Evolutionary conservation across 2,329 filamentous ascomycete species (phyloP).

Genomic region (Aspergillus quadricinctus): DNA sequence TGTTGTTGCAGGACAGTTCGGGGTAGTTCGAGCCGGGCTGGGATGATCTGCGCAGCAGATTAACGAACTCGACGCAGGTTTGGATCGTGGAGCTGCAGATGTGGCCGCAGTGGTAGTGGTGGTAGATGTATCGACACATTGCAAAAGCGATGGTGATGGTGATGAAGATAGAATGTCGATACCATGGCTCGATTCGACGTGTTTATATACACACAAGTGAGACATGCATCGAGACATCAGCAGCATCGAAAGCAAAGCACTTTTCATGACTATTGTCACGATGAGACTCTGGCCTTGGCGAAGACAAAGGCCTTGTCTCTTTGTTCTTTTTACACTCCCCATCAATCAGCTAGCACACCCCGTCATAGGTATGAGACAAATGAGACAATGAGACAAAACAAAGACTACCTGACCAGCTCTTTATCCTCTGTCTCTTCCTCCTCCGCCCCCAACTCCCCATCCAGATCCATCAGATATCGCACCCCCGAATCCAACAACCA

Average conservation of each 20-base stretch:
- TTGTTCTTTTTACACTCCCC: not conserved
- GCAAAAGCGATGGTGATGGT: not conserved
- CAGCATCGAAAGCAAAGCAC: not conserved
- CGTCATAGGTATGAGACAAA: not conserved
- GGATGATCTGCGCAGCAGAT: conserved; percentile 12
- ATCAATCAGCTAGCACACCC: not conserved
- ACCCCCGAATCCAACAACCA: conserved; percentile 35
- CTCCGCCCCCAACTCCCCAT: conserved; percentile 1
- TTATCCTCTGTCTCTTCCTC: not conserved
- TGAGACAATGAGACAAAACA: too few relatives aligned
- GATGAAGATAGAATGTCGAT: not conserved
- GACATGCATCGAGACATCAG: not conserved
- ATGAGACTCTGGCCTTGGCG: not conserved
- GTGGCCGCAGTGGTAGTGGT: conserved; percentile 27
- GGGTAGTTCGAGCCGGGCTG: not conserved
- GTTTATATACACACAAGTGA: not conserved
- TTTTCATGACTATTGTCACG: not conserved
- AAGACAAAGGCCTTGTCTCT: not conserved
- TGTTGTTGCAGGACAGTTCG: conserved; percentile 1
- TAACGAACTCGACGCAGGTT: conserved; percentile 20
- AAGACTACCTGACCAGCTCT: not conserved
- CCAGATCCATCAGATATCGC: conserved; percentile 24
- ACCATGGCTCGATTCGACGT: not conserved
- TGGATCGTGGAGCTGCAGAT: conserved; percentile 22
- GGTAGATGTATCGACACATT: conserved; percentile 27